phyloP scores from a whole-genome alignment of 2,329 filamentous ascomycete species.

The Colletotrichum cuscutae region DNA sequence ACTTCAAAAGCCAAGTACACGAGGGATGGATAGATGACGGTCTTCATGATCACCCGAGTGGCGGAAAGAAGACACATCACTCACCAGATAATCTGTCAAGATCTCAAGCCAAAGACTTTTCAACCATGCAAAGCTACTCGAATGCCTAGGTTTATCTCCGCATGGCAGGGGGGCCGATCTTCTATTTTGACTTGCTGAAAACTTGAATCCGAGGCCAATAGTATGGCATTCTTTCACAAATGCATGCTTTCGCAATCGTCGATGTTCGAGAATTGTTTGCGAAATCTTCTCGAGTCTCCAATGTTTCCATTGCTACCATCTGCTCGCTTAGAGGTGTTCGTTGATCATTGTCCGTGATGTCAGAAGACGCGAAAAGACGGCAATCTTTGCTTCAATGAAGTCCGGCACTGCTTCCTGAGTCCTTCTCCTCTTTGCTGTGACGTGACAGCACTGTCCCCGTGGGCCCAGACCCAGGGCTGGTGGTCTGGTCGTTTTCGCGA shows the following conservation, averaged over 20 bases:
- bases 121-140: neutral
- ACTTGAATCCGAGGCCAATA: neutral
- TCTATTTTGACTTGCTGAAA: neutral
- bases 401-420: neutral
- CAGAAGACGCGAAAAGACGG: neutral
- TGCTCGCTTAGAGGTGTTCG: neutral
- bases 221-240: conserved; percentile 31
- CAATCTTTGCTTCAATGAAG: neutral
- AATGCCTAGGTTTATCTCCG: neutral
- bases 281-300: neutral
- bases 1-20: neutral
- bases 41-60: neutral
- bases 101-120: neutral
- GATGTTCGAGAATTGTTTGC: conserved; percentile 3
- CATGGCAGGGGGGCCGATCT: neutral
- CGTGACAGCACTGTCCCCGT: neutral
- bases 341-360: neutral
- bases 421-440: neutral
- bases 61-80: neutral
- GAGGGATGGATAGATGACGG: neutral
- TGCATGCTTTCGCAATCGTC: conserved; percentile 23
- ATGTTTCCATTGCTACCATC: neutral
- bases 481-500: neutral
- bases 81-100: neutral
- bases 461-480: neutral